Evolutionary conservation across 108 stramenopile species (phyloP).

Genomic region (Pseudonitzschia pungens): DNA sequence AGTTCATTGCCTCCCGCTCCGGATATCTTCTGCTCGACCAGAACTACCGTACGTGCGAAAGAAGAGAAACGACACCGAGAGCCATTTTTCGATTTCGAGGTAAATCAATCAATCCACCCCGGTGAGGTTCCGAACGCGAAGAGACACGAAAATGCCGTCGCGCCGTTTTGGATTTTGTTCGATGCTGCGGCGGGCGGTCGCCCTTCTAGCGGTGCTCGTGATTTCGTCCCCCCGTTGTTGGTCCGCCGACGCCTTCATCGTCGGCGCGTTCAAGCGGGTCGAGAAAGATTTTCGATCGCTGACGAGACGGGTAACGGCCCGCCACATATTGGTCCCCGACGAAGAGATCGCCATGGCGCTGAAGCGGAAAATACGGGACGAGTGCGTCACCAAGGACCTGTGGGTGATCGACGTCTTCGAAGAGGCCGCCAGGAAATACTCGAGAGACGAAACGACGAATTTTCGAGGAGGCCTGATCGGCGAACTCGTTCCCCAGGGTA

Average conservation of each 20-base stretch:
- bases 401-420: slow-evolving; percentile 62
- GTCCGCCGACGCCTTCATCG: slow-evolving; percentile 5
- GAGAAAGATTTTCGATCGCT: slow-evolving; percentile 56
- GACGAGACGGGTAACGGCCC: slow-evolving; percentile 62
- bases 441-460: slow-evolving; percentile 55
- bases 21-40: too few relatives aligned
- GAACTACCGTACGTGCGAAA: too few relatives aligned
- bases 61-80: too few relatives aligned
- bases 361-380: slow-evolving; percentile 56
- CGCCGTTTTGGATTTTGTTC: too few relatives aligned
- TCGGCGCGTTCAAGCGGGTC: slow-evolving; percentile 7
- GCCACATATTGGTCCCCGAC: slow-evolving; percentile 60
- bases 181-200: background rate
- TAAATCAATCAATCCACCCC: too few relatives aligned
- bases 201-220: background rate
- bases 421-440: slow-evolving; percentile 53
- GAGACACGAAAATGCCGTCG: too few relatives aligned
- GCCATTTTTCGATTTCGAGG: too few relatives aligned
- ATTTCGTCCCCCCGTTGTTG: background rate
- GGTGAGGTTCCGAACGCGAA: too few relatives aligned
- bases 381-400: slow-evolving; percentile 26
- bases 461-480: slow-evolving; percentile 54
- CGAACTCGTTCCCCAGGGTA: slow-evolving; percentile 45
- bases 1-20: too few relatives aligned
- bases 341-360: slow-evolving; percentile 44